These are phyloP conservation scores for Candida bentonensis DNA, from an alignment of 805 yeast genomes.

Conservation along the genomic window DNA sequence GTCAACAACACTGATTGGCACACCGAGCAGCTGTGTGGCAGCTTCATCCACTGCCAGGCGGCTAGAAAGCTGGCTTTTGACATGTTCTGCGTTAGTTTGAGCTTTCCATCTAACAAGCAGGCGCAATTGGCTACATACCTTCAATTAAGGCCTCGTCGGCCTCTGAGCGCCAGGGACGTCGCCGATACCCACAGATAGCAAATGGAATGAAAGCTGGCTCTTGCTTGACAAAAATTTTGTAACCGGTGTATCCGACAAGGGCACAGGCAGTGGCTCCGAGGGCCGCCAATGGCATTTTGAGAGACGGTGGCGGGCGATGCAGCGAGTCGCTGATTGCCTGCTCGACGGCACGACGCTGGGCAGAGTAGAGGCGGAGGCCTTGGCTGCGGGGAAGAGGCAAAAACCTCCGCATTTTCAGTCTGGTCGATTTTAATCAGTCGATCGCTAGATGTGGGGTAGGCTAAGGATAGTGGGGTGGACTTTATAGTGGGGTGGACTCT, in stretches of 20 bases:
- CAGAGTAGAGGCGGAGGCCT: background rate
- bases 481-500: too few species aligned
- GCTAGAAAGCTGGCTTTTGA: background rate
- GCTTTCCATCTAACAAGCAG: too few species aligned
- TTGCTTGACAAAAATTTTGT: background rate
- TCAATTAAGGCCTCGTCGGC: background rate
- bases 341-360: background rate
- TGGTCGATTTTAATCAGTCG: too few species aligned
- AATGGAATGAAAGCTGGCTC: background rate
- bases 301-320: background rate
- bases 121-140: background rate
- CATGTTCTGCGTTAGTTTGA: background rate
- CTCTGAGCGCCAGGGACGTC: background rate
- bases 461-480: too few species aligned
- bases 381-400: too few species aligned
- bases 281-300: background rate
- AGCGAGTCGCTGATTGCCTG: background rate
- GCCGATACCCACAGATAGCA: background rate
- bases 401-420: too few species aligned
- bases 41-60: background rate
- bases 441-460: too few species aligned
- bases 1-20: background rate
- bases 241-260: background rate
- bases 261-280: background rate
- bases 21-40: background rate